phyloP scores from a whole-genome alignment of 2,329 filamentous ascomycete genomes.

The Geosmithia putterillii region DNA sequence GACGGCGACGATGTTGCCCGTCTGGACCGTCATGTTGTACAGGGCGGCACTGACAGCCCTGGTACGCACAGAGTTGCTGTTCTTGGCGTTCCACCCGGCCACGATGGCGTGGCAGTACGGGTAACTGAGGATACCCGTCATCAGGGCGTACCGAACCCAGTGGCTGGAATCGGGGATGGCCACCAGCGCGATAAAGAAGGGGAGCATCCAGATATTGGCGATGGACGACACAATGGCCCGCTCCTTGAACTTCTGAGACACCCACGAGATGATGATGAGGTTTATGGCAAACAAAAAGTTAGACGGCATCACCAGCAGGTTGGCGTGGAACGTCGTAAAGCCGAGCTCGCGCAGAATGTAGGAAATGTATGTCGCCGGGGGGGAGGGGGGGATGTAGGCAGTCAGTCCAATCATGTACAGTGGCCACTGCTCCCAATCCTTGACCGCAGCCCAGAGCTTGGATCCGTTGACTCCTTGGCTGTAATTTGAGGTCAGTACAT shows the following conservation, averaged over 20 bases:
- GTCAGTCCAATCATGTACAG: slow-evolving; percentile 40
- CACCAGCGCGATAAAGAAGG: slow-evolving; percentile 31
- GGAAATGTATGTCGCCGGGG: slow-evolving; percentile 31
- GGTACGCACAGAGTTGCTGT: slow-evolving; percentile 49
- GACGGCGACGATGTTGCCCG: slow-evolving; percentile 26
- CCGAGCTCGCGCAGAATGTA: slow-evolving; percentile 29
- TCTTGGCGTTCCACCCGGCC: slow-evolving; percentile 48
- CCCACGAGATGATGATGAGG: slow-evolving; percentile 30
- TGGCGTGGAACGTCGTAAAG: slow-evolving; percentile 31
- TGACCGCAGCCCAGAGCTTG: slow-evolving; percentile 34
- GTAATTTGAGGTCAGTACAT: slow-evolving; percentile 6
- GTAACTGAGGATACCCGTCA: slow-evolving; percentile 19
- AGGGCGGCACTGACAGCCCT: slow-evolving; percentile 47
- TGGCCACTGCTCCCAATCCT: slow-evolving; percentile 51
- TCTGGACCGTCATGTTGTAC: slow-evolving; percentile 45
- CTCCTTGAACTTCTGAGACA: slow-evolving; percentile 30
- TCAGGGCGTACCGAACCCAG: slow-evolving; percentile 19
- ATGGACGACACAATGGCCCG: slow-evolving; percentile 29
- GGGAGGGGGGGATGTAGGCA: slow-evolving; percentile 26
- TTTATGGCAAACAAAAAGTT: slow-evolving; percentile 32
- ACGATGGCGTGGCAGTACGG: slow-evolving; percentile 30
- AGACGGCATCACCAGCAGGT: slow-evolving; percentile 30
- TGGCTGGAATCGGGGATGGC: slow-evolving; percentile 15
- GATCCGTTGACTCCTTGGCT: slow-evolving; percentile 1
- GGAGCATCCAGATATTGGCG: slow-evolving; percentile 37